Base-by-base conservation (phyloP, 2,329 filamentous ascomycete species). In the Sporothrix protearum region DNA sequence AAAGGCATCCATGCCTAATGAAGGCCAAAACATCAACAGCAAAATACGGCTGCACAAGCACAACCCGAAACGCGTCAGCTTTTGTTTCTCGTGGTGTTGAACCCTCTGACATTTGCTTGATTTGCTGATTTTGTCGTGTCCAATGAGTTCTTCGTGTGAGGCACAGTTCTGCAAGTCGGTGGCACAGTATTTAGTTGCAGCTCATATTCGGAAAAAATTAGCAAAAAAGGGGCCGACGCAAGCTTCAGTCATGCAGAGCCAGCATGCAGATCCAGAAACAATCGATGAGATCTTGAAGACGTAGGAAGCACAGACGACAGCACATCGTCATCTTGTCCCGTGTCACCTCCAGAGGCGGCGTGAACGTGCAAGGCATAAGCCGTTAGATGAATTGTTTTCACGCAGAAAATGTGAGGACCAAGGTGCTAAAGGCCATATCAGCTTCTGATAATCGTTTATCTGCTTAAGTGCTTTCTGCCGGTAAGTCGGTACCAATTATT, bases 61-160 rank as follows among this genome's bases (percentile, higher is more conserved):
- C 33, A 12, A 42, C n/a, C 42, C n/a, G 57, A 63, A 63, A 63
- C 57, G 33, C 57, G 57, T 63, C 57, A 63, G 33, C 57, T 42
- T 19, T 16, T 39, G 12, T 47, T 47, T 4, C 33, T 4, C 33
- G 36, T 12, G 39, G 39, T 42, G 39, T 10, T 9, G 39, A 47
- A 14, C 3, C 42, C 5, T 14, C 6, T 12, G 14, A 19, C 12
- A 19, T 5, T 47, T 47, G 3, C 4, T 8, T 36, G 33, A 36
- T 36, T 36, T 47, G 14, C 19, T 47, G 42, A 47, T 47, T 47
- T 19, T 47, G 42, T 14, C 12, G 19, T 47, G 42, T 47, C 14
- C 42, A 16, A 16, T 47, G 3, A 47, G 42, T 12, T 47, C 42
- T 47, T 4, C 14, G 42, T 47, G 42, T 9, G 19, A 28, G 49